A percentile compares a stretch with the other conserved stretches of the same genome.
Conservation (phyloP, 1,284 basidiomycete genomes). For the Leccinum fuscescens region DNA sequence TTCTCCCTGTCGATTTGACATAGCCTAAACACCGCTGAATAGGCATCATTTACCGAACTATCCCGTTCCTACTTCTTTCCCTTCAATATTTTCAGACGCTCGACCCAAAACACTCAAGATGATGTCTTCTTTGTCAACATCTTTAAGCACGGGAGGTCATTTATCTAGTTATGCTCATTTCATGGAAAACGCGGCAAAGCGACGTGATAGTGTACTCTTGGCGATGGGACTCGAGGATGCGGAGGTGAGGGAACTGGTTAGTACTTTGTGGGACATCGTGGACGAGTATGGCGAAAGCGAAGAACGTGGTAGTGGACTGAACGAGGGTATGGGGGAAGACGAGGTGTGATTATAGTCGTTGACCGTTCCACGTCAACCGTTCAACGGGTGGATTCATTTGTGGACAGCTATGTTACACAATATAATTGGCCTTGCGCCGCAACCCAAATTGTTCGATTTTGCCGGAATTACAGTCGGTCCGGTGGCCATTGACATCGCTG, state of each 20-base stretch:
- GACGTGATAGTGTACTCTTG: conserved; percentile 25
- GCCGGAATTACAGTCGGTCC: not conserved
- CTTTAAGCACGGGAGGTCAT: conserved; percentile 33
- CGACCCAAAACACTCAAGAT: conserved; percentile 25
- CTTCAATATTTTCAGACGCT: conserved; percentile 35
- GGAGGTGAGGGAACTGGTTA: conserved; percentile 49
- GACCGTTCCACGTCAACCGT: not conserved
- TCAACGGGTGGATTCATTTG: not conserved
- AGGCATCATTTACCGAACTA: conserved; percentile 46
- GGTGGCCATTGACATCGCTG: not conserved
- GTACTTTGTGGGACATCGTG: conserved; percentile 50
- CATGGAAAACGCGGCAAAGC: conserved; percentile 37
- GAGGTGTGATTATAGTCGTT: conserved; percentile 20
- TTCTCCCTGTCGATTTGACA: not conserved
- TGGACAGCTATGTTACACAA: not conserved
- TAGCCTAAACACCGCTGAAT: conserved; percentile 1
- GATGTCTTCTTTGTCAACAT: conserved; percentile 26
- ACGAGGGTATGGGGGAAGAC: conserved; percentile 28
- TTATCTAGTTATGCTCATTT: conserved; percentile 46
- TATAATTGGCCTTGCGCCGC: not conserved
- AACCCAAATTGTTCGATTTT: not conserved
- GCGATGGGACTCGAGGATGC: conserved; percentile 43
- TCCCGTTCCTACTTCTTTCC: conserved; percentile 53
- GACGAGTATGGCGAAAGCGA: conserved; percentile 42
- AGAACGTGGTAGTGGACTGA: conserved; percentile 14